Conservation (phyloP, 176 grass and related monocot species). For the Lolium rigidum region DNA sequence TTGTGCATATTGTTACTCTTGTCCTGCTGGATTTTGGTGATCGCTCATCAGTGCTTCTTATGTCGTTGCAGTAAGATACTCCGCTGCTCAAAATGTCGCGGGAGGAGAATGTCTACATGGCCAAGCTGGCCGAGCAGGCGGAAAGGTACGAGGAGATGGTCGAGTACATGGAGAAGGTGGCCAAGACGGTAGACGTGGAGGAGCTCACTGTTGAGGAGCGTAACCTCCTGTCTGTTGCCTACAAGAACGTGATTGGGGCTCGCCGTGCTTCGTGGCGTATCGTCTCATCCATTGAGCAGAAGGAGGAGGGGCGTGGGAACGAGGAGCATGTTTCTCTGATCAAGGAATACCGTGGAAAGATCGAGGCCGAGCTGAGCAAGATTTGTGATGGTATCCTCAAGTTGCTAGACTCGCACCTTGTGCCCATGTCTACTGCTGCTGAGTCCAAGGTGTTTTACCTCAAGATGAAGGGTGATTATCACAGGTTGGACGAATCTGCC, state of each 20-base stretch:
- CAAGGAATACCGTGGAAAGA: slow-evolving; percentile 87
- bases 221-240: slow-evolving; percentile 85
- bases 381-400: slow-evolving; percentile 85
- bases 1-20: not conserved
- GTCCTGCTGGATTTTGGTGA: not conserved
- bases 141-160: slow-evolving; percentile 95
- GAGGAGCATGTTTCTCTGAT: slow-evolving; percentile 73
- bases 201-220: slow-evolving; percentile 93
- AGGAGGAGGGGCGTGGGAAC: slow-evolving; percentile 84
- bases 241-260: slow-evolving; percentile 93
- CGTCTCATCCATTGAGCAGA: slow-evolving; percentile 90
- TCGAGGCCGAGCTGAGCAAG: slow-evolving; percentile 82
- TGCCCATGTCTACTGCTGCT: slow-evolving; percentile 68
- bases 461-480: slow-evolving; percentile 97
- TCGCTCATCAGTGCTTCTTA: not conserved
- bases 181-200: slow-evolving; percentile 68
- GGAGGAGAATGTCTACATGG: slow-evolving; percentile 88
- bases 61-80: slow-evolving; percentile 29
- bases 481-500: slow-evolving; percentile 58
- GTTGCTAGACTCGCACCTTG: slow-evolving; percentile 80
- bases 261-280: slow-evolving; percentile 93
- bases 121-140: slow-evolving; percentile 85
- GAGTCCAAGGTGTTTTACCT: slow-evolving; percentile 95
- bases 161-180: slow-evolving; percentile 93
- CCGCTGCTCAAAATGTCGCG: slow-evolving; percentile 46